These are phyloP conservation scores for Skeletonema tropicum DNA, from an alignment of 108 stramenopile genomes.

Conservation along the genomic window DNA sequence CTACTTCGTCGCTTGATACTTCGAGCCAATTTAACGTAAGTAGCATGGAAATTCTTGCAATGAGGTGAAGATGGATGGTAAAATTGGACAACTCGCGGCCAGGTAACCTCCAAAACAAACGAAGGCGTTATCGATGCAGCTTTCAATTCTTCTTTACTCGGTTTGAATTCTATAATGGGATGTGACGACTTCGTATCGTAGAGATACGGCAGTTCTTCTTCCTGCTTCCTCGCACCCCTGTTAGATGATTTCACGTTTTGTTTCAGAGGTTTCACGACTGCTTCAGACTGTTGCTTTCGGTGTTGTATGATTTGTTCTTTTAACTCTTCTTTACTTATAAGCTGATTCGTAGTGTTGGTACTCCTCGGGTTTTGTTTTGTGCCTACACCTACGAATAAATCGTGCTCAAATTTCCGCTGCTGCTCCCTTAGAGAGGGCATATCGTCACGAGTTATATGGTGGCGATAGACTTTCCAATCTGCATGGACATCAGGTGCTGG, in stretches of 20 bases:
- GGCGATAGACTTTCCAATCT: not conserved
- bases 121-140: slow-evolving; percentile 39
- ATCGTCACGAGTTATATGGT: not conserved
- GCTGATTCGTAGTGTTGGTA: not conserved
- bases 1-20: slow-evolving; percentile 35
- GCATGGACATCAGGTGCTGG: too few relatives aligned
- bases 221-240: not conserved
- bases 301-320: not conserved
- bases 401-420: slow-evolving; percentile 34
- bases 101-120: slow-evolving; percentile 57
- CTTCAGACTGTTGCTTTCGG: too few relatives aligned
- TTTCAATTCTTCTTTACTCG: slow-evolving; percentile 30
- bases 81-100: slow-evolving; percentile 52
- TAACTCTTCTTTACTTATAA: not conserved
- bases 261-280: not conserved
- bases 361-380: not conserved
- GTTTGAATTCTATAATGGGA: slow-evolving; percentile 42
- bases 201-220: slow-evolving; percentile 16
- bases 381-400: slow-evolving; percentile 14
- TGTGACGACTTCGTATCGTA: slow-evolving; percentile 37
- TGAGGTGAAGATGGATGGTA: slow-evolving; percentile 48
- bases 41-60: slow-evolving; percentile 34
- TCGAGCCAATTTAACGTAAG: slow-evolving; percentile 38
- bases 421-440: slow-evolving; percentile 11
- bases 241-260: not conserved